Conservation (phyloP, 2,329 filamentous ascomycete species). For the Fusarium odoratissimum region DNA sequence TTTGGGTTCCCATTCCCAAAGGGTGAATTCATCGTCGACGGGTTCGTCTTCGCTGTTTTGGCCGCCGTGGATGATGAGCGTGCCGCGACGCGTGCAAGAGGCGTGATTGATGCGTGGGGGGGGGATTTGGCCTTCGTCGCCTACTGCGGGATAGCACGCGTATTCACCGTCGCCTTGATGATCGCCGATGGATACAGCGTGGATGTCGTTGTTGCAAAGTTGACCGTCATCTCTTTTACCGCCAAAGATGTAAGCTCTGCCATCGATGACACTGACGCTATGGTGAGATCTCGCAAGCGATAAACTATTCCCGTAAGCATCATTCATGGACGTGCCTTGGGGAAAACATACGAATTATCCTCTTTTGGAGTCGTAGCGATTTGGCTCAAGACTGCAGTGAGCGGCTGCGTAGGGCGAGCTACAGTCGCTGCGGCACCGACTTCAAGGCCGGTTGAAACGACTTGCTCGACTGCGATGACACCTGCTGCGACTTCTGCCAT, state of each 20-base stretch:
- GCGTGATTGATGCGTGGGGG: conserved; percentile 19
- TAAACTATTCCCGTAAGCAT: not conserved
- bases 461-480: conserved; percentile 31
- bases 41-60: not conserved
- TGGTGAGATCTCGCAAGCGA: conserved; percentile 33
- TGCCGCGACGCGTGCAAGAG: conserved; percentile 18
- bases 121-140: conserved; percentile 11
- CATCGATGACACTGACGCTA: conserved; percentile 26
- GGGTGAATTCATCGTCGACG: conserved; percentile 21
- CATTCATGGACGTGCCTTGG: rapidly evolving
- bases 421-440: conserved; percentile 33
- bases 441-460: conserved; percentile 33
- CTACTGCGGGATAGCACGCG: conserved; percentile 35
- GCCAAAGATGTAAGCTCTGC: conserved; percentile 36
- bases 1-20: conserved; percentile 35
- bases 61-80: conserved; percentile 30
- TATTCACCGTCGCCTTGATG: conserved; percentile 18
- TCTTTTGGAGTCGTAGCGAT: conserved; percentile 26
- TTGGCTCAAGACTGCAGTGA: conserved; percentile 36
- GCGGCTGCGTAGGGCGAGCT: conserved; percentile 34
- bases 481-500: conserved; percentile 41
- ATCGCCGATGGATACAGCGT: conserved; percentile 16
- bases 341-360: conserved; percentile 9
- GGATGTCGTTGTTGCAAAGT: conserved; percentile 30
- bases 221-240: conserved; percentile 25